Conservation (phyloP, 305 asterid species). For the Ilex paraguariensis region DNA sequence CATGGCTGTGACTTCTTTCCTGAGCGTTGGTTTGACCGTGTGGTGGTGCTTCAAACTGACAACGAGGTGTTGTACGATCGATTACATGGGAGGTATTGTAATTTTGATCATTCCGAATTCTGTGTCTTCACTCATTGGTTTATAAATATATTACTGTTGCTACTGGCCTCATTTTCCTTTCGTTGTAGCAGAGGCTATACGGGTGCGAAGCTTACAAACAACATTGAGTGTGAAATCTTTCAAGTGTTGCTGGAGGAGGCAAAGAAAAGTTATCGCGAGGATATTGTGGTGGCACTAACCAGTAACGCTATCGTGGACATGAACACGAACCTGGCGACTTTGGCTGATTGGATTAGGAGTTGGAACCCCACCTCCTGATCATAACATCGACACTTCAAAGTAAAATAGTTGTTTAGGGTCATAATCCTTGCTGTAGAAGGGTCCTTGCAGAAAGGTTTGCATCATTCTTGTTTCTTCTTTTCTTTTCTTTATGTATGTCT, state of each 20-base stretch:
- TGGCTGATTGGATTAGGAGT: conserved; percentile 58
- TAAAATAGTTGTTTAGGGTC: neutral
- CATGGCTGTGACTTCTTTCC: conserved; percentile 98
- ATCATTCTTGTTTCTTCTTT: neutral
- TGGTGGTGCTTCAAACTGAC: no score
- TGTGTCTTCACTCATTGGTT: no score
- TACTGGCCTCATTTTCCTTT: no score
- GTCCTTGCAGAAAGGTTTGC: no score
- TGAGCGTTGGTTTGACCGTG: conserved; percentile 77
- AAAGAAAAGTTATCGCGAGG: conserved; percentile 68
- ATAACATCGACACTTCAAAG: neutral
- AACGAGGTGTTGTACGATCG: no score
- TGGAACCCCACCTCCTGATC: conserved; percentile 41
- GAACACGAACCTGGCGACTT: conserved; percentile 35
- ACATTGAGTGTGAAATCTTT: neutral
- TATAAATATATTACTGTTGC: no score
- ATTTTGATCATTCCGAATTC: no score
- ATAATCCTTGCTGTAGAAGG: no score
- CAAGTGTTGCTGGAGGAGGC: conserved; percentile 85
- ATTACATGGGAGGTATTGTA: no score
- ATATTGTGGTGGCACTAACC: conserved; percentile 54
- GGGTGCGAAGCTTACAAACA: no score
- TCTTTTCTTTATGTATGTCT: neutral
- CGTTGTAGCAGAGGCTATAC: no score
- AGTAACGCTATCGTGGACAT: conserved; percentile 70